These are phyloP conservation scores for Fomitopsis palustris DNA, from an alignment of 1,284 basidiomycete species.

Conservation along the genomic window DNA sequence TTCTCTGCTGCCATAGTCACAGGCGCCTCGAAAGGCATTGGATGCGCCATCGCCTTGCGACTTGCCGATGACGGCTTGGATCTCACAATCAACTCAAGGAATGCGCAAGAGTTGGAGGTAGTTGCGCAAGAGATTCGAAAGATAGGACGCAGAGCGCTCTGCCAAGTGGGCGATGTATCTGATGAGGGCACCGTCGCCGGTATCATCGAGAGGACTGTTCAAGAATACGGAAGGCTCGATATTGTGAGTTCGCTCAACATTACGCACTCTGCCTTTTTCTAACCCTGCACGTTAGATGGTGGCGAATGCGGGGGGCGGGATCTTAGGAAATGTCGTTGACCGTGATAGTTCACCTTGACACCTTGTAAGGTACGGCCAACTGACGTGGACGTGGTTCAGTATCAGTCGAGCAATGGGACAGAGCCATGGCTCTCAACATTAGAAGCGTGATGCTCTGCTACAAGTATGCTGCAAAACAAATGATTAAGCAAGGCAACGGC, in stretches of 20 bases:
- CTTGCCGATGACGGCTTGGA: conserved; percentile 27
- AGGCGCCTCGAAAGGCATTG: conserved; percentile 26
- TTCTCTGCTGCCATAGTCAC: conserved; percentile 20
- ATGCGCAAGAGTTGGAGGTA: conserved; percentile 10
- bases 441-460: conserved; percentile 31
- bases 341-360: conserved; percentile 7
- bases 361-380: too few relatives aligned
- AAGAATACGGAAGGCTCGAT: conserved; percentile 21
- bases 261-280: too few relatives aligned
- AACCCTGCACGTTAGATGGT: conserved; percentile 21
- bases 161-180: conserved; percentile 21
- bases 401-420: conserved; percentile 16
- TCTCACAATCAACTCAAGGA: conserved; percentile 20
- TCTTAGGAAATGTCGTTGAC: conserved; percentile 17
- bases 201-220: conserved; percentile 20
- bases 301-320: conserved; percentile 29
- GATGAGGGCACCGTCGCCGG: conserved; percentile 20
- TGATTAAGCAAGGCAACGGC: conserved; percentile 32
- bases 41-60: conserved; percentile 22
- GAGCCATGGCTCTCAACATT: conserved; percentile 25
- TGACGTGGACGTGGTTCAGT: not conserved
- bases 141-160: conserved; percentile 12
- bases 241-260: conserved; percentile 21
- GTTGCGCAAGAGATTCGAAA: conserved; percentile 16
- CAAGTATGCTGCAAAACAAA: conserved; percentile 31